Base-by-base conservation (phyloP, 352 stramenopile genomes). In the Phytophthora quininea region DNA sequence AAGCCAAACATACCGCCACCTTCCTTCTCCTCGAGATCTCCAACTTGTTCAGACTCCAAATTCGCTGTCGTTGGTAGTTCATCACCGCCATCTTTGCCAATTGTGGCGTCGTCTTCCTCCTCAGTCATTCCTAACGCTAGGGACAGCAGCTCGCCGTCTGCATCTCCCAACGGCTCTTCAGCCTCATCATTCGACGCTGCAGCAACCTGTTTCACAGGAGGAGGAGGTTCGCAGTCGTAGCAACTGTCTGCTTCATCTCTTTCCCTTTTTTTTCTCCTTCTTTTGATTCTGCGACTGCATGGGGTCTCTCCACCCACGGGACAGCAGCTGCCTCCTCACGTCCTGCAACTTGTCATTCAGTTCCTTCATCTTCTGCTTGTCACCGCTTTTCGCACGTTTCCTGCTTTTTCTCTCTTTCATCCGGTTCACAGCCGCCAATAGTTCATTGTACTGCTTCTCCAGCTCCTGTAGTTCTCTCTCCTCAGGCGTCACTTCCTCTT, bases 401-500 rank as follows among this genome's bases (percentile, higher is more conserved):
- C 86, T 90, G 46, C n/a, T 62, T 82, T 60, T 90, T 90, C 73
- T 70, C 24, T 80, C 66, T 43, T 82, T 85, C 0, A 82, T 62
- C 12, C 83, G 76, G n/a, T 74, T 66, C 31, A 80, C 30, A 2
- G 65, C 61, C 35, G 73, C 65, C 19, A 82, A 59, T 12, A 86
- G 46, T 14, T 78, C 57, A 35, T 57, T 64, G 58, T 82, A 89
- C 46, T 83, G 76, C 14, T 53, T 55, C 59, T 92, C 84, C 19
- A 93, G 64, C 59, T 82, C 73, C 8, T 76, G 54, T 49, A 88
- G 48, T 31, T 78, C 58, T 8, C 75, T 73, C 35, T 77, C 77
- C 30, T 84, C 79, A 0, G 67, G 67, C 11, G 67, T 77, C 46
- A 86, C 55, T 30, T 77, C 71, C 0, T 58, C 80, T 29, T 82